phyloP scores from a whole-genome alignment of 495 filamentous ascomycete species.

The Amphirosellinia nigrospora region DNA sequence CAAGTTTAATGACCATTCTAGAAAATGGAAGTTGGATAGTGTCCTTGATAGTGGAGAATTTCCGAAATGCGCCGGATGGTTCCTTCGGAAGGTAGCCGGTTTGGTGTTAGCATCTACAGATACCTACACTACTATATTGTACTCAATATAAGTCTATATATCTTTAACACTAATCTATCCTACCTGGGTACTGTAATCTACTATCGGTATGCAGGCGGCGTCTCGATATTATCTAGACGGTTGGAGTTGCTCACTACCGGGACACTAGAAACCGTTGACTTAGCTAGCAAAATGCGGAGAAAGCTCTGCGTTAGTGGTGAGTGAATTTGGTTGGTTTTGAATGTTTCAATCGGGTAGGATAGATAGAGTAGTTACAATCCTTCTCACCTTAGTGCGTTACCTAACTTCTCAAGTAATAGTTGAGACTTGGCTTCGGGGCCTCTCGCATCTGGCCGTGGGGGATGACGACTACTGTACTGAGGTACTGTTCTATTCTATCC shows the following conservation, averaged over 20 bases:
- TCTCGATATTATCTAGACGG: not conserved
- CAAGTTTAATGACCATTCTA: not conserved
- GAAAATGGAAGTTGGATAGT: slow-evolving; percentile 7
- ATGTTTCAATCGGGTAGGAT: not conserved
- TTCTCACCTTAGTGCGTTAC: not conserved
- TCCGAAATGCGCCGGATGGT: not conserved
- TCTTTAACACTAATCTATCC: not conserved
- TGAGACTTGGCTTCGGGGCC: not conserved
- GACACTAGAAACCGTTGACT: not conserved
- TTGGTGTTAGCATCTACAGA: not conserved
- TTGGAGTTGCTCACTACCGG: not conserved
- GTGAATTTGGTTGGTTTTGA: not conserved
- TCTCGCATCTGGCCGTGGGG: not conserved
- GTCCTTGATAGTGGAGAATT: not conserved
- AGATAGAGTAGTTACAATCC: not conserved
- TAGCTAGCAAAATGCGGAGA: not conserved
- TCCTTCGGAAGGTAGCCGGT: not conserved
- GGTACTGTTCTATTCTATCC: not conserved
- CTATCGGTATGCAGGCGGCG: not conserved
- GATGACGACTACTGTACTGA: not conserved
- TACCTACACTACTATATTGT: no score
- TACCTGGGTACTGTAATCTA: not conserved
- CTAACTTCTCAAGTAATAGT: not conserved
- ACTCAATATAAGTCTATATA: no score
- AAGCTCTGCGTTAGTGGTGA: not conserved